phyloP scores from a whole-genome alignment of 177 flowering plant species.

The Vitis hybrid region DNA sequence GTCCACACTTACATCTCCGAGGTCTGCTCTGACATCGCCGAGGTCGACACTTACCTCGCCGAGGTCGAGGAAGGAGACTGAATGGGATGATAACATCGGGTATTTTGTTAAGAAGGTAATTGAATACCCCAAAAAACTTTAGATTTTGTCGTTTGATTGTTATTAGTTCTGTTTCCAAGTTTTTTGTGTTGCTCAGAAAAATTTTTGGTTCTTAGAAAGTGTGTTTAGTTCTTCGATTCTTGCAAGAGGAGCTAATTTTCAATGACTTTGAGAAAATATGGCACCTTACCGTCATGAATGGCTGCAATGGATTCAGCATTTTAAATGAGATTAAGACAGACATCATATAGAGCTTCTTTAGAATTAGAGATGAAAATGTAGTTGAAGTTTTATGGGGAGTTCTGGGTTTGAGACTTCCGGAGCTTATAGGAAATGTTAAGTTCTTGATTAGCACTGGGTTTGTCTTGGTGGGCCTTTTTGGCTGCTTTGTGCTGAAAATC shows the following conservation, averaged over 20 bases:
- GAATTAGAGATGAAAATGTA: too few species aligned
- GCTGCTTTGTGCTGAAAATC: not conserved
- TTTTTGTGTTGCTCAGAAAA: not conserved
- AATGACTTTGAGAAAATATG: too few species aligned
- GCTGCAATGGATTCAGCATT: too few species aligned
- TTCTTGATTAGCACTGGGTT: not conserved
- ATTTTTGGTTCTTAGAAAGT: not conserved
- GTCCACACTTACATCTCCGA: too few species aligned
- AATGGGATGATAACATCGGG: constrained; percentile 50
- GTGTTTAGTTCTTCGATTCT: not conserved
- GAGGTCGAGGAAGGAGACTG: constrained; percentile 25
- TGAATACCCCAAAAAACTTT: too few species aligned
- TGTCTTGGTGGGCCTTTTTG: not conserved
- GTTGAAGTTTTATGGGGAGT: too few species aligned
- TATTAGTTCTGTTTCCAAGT: too few species aligned
- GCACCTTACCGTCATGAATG: too few species aligned
- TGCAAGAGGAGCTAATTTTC: not conserved
- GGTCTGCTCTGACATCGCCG: constrained; percentile 6
- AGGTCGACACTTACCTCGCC: constrained; percentile 10
- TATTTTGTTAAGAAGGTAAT: constrained; percentile 77
- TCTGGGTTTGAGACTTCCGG: too few species aligned
- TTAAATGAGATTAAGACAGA: too few species aligned
- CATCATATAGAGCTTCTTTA: too few species aligned
- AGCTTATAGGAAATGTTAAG: not conserved
- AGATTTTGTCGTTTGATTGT: not conserved